Base-by-base conservation (phyloP, 805 yeast species). In the Candida chauliodis region DNA sequence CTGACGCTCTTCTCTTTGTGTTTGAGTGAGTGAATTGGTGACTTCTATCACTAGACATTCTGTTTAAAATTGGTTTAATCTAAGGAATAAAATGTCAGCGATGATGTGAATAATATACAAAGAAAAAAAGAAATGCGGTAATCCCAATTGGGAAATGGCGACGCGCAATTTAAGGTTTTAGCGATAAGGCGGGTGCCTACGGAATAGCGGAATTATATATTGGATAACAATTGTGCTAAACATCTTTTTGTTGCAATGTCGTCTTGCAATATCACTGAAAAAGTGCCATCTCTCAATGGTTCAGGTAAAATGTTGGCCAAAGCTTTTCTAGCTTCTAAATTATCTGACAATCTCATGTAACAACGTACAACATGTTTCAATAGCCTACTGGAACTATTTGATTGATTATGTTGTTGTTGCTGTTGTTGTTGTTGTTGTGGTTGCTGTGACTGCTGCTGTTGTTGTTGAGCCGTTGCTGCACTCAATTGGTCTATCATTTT, bases 341-440 rank as follows among this genome's bases (percentile, higher is more conserved):
- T 90, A 56, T 91, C 99, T 31, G 93, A 79, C 34, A 91, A 71
- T 47, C 99, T 76, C 64, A 91, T 70, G 56, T 91, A 91, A 58
- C 99, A 91, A 57, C 97, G 76, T 20, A 91, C 93, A 23, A 91
- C 95, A 56, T 93, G 98, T 57, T 91, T 90, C 44, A 91, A 70
- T 36, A 91, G 69, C 50, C 98, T 75, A 0, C 91, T 89, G 0
- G 96, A 84, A 37, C 72, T 65, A 42, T 63, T 63, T 10, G 69
- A 58, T 15, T 49, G 48, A 29, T 47, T 49, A 39, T 42, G 50
- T 40, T 30, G 5, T 24, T 8, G 36, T n/a, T 14, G 28, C 13
- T 23, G 28, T 24, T 33, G 36, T 36, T 43, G 31, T 27, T 43
- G 41, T 14, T 48, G 49, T 32, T 48, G 50, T 41, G 42, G 50